Conservation (phyloP, 192 early-diverging fungal genomes). For the Coemansia sp. region DNA sequence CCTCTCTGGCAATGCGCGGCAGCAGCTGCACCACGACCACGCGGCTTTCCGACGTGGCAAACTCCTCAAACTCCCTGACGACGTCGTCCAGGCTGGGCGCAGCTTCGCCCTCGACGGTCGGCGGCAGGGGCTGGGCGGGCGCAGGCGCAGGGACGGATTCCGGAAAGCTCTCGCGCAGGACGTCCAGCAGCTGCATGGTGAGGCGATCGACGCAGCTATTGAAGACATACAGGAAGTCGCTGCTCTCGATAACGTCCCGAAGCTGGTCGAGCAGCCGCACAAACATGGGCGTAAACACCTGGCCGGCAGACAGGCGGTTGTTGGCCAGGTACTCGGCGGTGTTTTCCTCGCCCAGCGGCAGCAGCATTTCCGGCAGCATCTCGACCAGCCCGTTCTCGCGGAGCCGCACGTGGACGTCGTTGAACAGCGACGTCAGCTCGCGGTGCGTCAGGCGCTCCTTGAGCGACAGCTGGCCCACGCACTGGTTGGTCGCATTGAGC, state of each 20-base stretch:
- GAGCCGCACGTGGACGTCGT: constrained; percentile 56
- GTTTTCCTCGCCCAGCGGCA: constrained; percentile 39
- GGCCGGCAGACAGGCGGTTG: constrained; percentile 40
- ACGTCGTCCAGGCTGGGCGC: constrained; percentile 48
- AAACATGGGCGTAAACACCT: constrained; percentile 62
- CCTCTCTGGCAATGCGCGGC: constrained; percentile 65
- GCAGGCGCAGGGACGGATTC: constrained; percentile 32
- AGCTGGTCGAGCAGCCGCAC: constrained; percentile 79
- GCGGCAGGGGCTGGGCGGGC: constrained; percentile 30
- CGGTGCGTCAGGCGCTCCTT: constrained; percentile 62
- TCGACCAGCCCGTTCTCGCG: constrained; percentile 44
- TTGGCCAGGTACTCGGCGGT: constrained; percentile 34
- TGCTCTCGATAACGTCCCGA: constrained; percentile 80
- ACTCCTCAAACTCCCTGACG: constrained; percentile 61
- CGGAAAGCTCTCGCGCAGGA: constrained; percentile 53
- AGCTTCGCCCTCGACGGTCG: constrained; percentile 41
- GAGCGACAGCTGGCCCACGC: constrained; percentile 53
- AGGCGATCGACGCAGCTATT: constrained; percentile 46
- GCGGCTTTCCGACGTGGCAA: constrained; percentile 51
- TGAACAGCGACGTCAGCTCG: constrained; percentile 59
- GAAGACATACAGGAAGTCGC: constrained; percentile 43
- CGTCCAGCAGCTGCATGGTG: constrained; percentile 46
- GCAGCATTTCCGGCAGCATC: constrained; percentile 21
- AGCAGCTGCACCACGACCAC: constrained; percentile 63
- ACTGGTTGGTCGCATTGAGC: constrained; percentile 47